These are phyloP conservation scores for Pezicula carpinea DNA, from an alignment of 2,329 filamentous ascomycete species.

Conservation along the genomic window DNA sequence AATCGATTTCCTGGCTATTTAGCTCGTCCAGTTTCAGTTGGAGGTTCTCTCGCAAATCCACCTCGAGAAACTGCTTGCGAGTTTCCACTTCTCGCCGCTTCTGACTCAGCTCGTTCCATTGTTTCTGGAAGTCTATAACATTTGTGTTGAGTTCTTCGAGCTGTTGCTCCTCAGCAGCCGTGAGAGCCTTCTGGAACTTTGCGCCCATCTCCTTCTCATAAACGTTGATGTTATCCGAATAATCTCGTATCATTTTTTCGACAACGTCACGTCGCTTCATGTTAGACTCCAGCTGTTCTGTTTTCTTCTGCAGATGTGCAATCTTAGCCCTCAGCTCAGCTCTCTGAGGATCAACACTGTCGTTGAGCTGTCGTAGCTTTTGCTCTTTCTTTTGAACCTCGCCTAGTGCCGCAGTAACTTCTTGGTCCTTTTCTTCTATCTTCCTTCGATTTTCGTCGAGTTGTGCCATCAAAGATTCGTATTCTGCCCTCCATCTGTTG, in stretches of 20 bases:
- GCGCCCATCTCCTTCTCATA: constrained; percentile 78
- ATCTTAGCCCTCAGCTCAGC: constrained; percentile 73
- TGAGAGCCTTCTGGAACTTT: constrained; percentile 89
- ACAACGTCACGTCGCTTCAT: constrained; percentile 60
- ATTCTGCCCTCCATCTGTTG: constrained; percentile 69
- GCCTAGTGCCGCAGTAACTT: constrained; percentile 81
- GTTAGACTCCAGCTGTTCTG: constrained; percentile 69
- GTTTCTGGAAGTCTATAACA: constrained; percentile 69
- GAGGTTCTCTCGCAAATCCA: constrained; percentile 84
- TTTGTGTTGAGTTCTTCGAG: constrained; percentile 66
- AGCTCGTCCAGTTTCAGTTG: constrained; percentile 84
- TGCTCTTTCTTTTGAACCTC: constrained; percentile 81
- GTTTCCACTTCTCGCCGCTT: constrained; percentile 73
- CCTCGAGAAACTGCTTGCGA: constrained; percentile 77
- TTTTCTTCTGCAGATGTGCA: constrained; percentile 68
- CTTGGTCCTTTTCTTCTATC: constrained; percentile 77
- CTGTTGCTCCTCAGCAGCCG: constrained; percentile 74
- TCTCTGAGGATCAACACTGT: constrained; percentile 75
- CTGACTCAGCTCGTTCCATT: constrained; percentile 71
- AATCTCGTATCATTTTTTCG: constrained; percentile 68
- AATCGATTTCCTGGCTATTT: constrained; percentile 69
- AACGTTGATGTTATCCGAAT: constrained; percentile 69
- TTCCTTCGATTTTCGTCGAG: constrained; percentile 62
- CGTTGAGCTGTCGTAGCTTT: constrained; percentile 70
- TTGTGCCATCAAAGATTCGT: constrained; percentile 61